phyloP scores from a whole-genome alignment of 75 land plant species.

The Picea sitchensis region DNA sequence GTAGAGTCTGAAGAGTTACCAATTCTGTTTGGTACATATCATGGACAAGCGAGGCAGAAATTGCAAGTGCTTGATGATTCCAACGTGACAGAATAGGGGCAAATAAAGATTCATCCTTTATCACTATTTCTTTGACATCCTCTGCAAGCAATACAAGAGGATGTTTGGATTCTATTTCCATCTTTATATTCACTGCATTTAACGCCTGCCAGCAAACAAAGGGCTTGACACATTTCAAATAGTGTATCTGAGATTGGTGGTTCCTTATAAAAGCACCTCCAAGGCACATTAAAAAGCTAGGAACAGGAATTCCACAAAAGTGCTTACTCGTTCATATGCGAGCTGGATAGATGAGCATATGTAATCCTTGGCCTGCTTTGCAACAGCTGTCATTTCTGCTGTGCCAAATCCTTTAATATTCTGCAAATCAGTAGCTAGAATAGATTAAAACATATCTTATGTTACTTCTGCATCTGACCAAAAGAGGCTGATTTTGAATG shows the following conservation, averaged over 20 bases:
- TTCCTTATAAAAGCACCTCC: too few relatives aligned
- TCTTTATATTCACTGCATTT: not conserved
- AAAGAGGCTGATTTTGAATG: too few relatives aligned
- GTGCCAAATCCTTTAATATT: conserved; percentile 12
- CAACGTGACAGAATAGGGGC: not conserved
- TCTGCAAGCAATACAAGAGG: not conserved
- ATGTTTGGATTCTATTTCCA: not conserved
- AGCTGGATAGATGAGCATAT: conserved; percentile 28
- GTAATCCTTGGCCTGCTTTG: conserved; percentile 41
- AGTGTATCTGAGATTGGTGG: too few relatives aligned
- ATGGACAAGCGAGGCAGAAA: not conserved
- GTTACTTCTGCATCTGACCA: too few relatives aligned
- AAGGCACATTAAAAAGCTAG: too few relatives aligned
- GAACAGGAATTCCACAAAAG: too few relatives aligned
- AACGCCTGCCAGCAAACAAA: not conserved
- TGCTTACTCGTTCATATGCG: conserved; percentile 20
- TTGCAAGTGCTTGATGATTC: conserved; percentile 7
- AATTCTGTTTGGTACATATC: not conserved
- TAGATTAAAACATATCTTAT: too few relatives aligned
- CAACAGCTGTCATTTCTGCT: conserved; percentile 33
- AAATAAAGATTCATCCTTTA: not conserved
- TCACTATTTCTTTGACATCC: not conserved
- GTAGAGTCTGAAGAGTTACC: not conserved
- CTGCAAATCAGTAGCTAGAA: not conserved
- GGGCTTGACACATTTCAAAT: too few relatives aligned